Evolutionary conservation across 148 eudicot species (phyloP).

Genomic region (Amaranthus hypochondriacus): DNA sequence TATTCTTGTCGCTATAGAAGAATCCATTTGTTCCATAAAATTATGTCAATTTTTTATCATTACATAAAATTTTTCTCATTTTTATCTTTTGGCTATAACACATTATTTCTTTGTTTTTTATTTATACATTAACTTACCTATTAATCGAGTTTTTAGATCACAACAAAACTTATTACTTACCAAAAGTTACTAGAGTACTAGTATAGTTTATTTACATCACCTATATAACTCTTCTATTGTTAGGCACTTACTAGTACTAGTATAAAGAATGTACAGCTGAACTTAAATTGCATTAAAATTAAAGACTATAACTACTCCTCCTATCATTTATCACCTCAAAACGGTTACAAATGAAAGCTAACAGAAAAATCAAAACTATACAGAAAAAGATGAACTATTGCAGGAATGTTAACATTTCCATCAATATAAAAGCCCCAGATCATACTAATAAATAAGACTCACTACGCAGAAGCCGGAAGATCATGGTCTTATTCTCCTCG

Average conservation of each 20-base stretch:
- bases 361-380: neutral
- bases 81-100: too few relatives aligned
- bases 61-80: too few relatives aligned
- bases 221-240: neutral
- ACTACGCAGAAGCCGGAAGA: neutral
- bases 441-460: neutral
- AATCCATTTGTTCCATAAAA: too few relatives aligned
- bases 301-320: neutral
- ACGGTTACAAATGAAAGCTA: slow-evolving; percentile 6
- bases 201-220: too few relatives aligned
- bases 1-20: too few relatives aligned
- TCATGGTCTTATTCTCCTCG: slow-evolving; percentile 22
- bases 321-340: slow-evolving; percentile 10
- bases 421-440: neutral
- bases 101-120: too few relatives aligned
- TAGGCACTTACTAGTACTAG: neutral
- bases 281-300: neutral
- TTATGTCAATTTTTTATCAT: too few relatives aligned
- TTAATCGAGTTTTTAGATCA: too few relatives aligned
- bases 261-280: neutral
- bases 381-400: neutral
- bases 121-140: too few relatives aligned
- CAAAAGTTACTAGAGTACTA: too few relatives aligned
- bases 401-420: slow-evolving; percentile 1
- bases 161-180: too few relatives aligned